These are phyloP conservation scores for Physcia stellaris DNA, from an alignment of 495 filamentous ascomycete species.

Conservation along the genomic window DNA sequence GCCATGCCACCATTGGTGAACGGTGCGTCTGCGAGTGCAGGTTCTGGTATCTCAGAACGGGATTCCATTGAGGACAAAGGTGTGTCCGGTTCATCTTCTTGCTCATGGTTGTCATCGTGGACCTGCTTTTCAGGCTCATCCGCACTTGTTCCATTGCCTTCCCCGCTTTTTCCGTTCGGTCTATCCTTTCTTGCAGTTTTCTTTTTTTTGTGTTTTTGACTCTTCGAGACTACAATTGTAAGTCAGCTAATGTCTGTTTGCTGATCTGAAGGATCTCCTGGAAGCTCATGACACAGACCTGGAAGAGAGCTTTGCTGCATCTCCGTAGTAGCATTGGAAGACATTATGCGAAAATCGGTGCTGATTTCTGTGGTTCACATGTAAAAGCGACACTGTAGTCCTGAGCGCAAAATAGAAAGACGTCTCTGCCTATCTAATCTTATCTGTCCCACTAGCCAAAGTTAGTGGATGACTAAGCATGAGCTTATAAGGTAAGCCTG, in stretches of 20 bases:
- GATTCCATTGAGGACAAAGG: too few species aligned
- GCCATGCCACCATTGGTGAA: too few species aligned
- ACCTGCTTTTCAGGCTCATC: constrained; percentile 5
- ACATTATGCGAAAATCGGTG: constrained; percentile 10
- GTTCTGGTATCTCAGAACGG: too few species aligned
- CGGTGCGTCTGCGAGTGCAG: too few species aligned
- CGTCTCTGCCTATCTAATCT: too few species aligned
- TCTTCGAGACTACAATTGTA: constrained; percentile 15
- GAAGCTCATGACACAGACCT: constrained; percentile 13
- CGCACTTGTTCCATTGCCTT: constrained; percentile 10
- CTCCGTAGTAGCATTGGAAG: constrained; percentile 16
- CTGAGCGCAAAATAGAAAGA: too few species aligned
- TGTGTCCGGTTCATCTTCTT: constrained; percentile 12
- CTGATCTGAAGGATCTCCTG: neutral
- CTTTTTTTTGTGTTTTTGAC: constrained; percentile 63
- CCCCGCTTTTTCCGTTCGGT: constrained; percentile 17
- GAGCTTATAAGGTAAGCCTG: too few species aligned
- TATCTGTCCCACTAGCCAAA: too few species aligned
- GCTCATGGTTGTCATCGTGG: constrained; percentile 12
- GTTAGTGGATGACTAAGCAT: too few species aligned
- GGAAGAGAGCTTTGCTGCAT: constrained; percentile 11
- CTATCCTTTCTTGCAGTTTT: constrained; percentile 29
- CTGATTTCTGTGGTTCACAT: too few species aligned
- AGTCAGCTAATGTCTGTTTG: neutral
- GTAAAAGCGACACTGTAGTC: too few species aligned